phyloP scores from a whole-genome alignment of 1,284 basidiomycete genomes.

The Ceratobasidium sp. region DNA sequence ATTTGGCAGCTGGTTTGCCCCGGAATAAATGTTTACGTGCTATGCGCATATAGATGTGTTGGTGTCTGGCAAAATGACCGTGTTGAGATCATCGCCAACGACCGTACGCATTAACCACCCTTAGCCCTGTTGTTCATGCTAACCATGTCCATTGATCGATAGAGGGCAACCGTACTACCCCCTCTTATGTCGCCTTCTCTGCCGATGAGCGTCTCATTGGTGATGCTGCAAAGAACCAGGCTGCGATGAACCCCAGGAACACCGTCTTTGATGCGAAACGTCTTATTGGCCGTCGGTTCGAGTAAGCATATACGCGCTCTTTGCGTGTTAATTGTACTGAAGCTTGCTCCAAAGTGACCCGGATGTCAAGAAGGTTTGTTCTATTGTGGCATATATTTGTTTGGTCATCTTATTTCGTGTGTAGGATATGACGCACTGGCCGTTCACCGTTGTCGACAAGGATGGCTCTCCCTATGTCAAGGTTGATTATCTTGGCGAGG shows the following conservation, averaged over 20 bases:
- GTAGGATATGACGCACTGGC: slow-evolving; percentile 88
- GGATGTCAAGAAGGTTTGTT: slow-evolving; percentile 83
- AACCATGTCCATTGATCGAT: slow-evolving; percentile 45
- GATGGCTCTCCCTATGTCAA: slow-evolving; percentile 69
- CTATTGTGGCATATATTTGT: slow-evolving; percentile 42
- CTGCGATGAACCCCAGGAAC: slow-evolving; percentile 95
- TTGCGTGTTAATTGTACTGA: slow-evolving; percentile 1
- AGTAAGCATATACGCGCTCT: slow-evolving; percentile 47
- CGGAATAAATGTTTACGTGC: slow-evolving; percentile 29
- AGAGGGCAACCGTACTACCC: slow-evolving; percentile 99
- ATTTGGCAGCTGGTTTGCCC: neutral
- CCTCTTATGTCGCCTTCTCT: slow-evolving; percentile 99
- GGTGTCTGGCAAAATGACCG: slow-evolving; percentile 99
- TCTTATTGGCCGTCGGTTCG: slow-evolving; percentile 84
- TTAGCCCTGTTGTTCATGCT: slow-evolving; percentile 46
- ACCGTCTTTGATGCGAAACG: slow-evolving; percentile 98
- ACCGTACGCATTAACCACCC: slow-evolving; percentile 71
- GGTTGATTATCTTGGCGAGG: slow-evolving; percentile 67
- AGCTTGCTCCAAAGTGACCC: slow-evolving; percentile 69
- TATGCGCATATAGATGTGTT: slow-evolving; percentile 74
- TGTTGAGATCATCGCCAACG: slow-evolving; percentile 98
- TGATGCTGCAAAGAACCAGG: slow-evolving; percentile 98
- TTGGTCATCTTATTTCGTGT: slow-evolving; percentile 31
- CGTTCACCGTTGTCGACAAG: slow-evolving; percentile 70
- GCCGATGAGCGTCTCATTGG: slow-evolving; percentile 98